Conservation (phyloP, 768 basidiomycete species). For the Gloeostereum incarnatum region DNA sequence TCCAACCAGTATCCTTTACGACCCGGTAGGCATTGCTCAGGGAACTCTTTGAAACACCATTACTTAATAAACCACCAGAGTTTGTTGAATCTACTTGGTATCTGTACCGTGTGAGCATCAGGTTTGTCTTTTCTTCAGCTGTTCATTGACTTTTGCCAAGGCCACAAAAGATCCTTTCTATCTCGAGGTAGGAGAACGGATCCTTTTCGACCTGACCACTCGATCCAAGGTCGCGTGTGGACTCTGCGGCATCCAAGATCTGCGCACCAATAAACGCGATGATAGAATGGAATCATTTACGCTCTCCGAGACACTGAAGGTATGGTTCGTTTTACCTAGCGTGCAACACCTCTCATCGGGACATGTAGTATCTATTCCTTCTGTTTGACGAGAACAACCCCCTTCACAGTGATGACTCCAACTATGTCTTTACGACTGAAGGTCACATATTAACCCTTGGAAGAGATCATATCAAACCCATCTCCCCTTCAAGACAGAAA, state of each 20-base stretch:
- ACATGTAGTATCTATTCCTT: conserved; percentile 76
- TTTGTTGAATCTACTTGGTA: conserved; percentile 97
- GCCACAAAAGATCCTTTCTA: conserved; percentile 92
- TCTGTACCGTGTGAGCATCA: conserved; percentile 63
- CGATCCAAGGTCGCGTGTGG: conserved; percentile 84
- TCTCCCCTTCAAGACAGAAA: conserved; percentile 49
- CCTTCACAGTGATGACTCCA: conserved; percentile 67
- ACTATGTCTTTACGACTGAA: conserved; percentile 92
- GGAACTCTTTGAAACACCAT: not conserved
- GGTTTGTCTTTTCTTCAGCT: not conserved
- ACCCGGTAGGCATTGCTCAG: conserved; percentile 37
- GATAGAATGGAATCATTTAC: conserved; percentile 97
- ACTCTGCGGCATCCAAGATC: conserved; percentile 71
- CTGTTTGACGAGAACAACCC: conserved; percentile 83
- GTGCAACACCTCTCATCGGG: not conserved
- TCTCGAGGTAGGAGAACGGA: conserved; percentile 80
- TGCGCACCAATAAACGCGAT: conserved; percentile 68
- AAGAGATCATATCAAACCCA: conserved; percentile 38
- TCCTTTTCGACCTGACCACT: conserved; percentile 64
- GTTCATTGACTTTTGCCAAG: conserved; percentile 28
- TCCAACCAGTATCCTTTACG: conserved; percentile 74
- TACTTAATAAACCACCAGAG: conserved; percentile 31
- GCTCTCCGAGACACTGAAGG: conserved; percentile 91
- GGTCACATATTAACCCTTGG: conserved; percentile 80
- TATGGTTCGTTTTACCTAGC: conserved; percentile 13